phyloP scores from a whole-genome alignment of 148 eudicot genomes.

The Arctostaphylos glauca region DNA sequence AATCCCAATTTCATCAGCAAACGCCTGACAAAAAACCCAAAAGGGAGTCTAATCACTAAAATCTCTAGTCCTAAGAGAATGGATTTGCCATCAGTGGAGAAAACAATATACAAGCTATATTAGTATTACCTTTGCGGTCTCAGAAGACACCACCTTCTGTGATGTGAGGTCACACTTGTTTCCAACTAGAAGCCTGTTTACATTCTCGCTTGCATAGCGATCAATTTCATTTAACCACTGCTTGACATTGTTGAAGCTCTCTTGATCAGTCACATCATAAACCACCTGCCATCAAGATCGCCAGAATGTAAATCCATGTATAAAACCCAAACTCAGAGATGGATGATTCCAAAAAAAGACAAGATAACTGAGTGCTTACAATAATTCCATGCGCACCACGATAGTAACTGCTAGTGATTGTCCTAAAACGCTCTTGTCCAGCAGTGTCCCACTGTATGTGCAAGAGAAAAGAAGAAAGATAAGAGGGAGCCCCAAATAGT shows the following conservation, averaged over 20 bases:
- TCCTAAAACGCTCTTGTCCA: conserved; percentile 83
- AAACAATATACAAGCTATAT: background rate
- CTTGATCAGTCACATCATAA: conserved; percentile 56
- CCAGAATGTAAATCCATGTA: background rate
- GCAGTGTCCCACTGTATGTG: conserved; percentile 74
- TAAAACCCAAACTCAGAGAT: background rate
- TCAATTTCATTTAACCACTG: conserved; percentile 64
- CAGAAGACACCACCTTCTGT: conserved; percentile 48
- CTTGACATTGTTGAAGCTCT: conserved; percentile 59
- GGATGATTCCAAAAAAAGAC: background rate
- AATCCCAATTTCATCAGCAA: conserved; percentile 63
- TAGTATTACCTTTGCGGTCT: conserved; percentile 43
- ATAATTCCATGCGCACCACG: conserved; percentile 86
- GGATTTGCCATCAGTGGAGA: background rate
- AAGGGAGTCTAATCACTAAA: background rate
- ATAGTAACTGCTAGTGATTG: conserved; percentile 80
- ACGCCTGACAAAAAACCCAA: conserved; percentile 35
- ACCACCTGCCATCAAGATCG: conserved; percentile 37
- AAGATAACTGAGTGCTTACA: conserved; percentile 33
- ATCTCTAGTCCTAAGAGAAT: background rate
- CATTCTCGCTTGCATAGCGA: conserved; percentile 57
- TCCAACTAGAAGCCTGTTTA: conserved; percentile 59
- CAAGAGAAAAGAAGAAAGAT: background rate
- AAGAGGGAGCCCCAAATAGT: background rate
- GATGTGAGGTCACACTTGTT: conserved; percentile 56